Evolutionary conservation across 768 basidiomycete genomes (phyloP).

Genomic region (Auricularia heimuer): DNA sequence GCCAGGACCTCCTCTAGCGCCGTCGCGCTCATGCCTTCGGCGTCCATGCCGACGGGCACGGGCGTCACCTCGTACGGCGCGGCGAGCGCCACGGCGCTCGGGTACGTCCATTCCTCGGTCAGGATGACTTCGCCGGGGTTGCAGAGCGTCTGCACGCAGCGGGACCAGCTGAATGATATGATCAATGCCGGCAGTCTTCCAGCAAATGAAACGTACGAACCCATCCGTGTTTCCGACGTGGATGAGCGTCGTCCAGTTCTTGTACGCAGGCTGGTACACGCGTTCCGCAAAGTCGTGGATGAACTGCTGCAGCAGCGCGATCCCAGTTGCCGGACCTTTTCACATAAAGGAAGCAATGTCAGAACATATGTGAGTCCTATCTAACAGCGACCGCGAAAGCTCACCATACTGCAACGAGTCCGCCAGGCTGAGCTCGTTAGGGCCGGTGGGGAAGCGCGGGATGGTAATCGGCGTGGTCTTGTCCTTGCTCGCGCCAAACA

Average conservation of each 20-base stretch:
- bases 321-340: slow-evolving; percentile 36
- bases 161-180: slow-evolving; percentile 34
- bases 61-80: slow-evolving; percentile 33
- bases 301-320: slow-evolving; percentile 47
- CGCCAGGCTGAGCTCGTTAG: slow-evolving; percentile 47
- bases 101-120: slow-evolving; percentile 68
- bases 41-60: slow-evolving; percentile 58
- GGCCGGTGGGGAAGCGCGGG: slow-evolving; percentile 45
- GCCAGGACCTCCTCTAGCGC: slow-evolving; percentile 48
- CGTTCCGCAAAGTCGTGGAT: slow-evolving; percentile 44
- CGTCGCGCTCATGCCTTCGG: slow-evolving; percentile 55
- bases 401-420: slow-evolving; percentile 61
- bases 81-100: slow-evolving; percentile 36
- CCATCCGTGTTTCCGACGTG: slow-evolving; percentile 68
- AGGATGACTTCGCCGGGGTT: slow-evolving; percentile 55
- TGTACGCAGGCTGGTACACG: slow-evolving; percentile 45
- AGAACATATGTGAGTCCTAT: not conserved
- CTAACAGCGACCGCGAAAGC: slow-evolving; percentile 6
- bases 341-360: not conserved
- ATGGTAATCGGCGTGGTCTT: slow-evolving; percentile 42
- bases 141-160: slow-evolving; percentile 48
- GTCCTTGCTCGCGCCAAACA: slow-evolving; percentile 34
- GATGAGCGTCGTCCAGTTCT: slow-evolving; percentile 45
- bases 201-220: slow-evolving; percentile 7
- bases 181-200: too few relatives aligned